These are phyloP conservation scores for Ophioceras dolichostomum DNA, from an alignment of 2,329 filamentous ascomycete genomes.

Conservation along the genomic window DNA sequence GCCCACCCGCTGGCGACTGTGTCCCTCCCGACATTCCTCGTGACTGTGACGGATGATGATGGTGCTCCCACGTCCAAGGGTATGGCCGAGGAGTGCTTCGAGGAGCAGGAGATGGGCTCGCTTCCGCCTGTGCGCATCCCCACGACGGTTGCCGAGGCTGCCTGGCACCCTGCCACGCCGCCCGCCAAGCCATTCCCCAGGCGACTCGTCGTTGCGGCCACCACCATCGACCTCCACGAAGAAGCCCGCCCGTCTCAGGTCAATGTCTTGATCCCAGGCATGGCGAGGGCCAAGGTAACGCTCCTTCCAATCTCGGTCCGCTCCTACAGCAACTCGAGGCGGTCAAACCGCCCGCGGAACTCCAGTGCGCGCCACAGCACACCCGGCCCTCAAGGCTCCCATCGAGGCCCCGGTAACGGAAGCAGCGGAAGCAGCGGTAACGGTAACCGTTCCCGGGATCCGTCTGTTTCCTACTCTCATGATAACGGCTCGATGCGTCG, in stretches of 20 bases:
- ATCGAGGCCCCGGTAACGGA: background rate
- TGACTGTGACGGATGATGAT: constrained; percentile 5
- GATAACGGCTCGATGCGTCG: background rate
- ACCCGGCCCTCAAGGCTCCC: background rate
- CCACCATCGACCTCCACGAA: background rate
- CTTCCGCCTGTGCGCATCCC: constrained; percentile 61
- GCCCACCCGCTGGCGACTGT: constrained; percentile 1
- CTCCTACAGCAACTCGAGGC: constrained; percentile 1
- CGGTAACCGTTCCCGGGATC: background rate
- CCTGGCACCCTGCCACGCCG: constrained; percentile 47
- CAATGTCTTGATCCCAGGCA: background rate
- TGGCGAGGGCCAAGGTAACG: background rate
- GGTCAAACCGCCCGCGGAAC: constrained; percentile 1
- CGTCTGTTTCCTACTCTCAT: background rate
- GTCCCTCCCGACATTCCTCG: background rate
- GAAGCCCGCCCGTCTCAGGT: constrained; percentile 1
- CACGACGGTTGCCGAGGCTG: constrained; percentile 44
- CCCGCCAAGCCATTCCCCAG: constrained; percentile 14
- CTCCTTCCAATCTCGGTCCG: background rate
- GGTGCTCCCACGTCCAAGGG: constrained; percentile 46
- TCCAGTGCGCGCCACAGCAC: background rate
- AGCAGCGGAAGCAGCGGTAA: background rate
- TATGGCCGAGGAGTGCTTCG: constrained; percentile 69
- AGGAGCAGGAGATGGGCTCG: constrained; percentile 70
- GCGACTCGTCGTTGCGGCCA: background rate